Base-by-base conservation (phyloP, 495 filamentous ascomycete species). In the Thermochaetoides thermophila region DNA sequence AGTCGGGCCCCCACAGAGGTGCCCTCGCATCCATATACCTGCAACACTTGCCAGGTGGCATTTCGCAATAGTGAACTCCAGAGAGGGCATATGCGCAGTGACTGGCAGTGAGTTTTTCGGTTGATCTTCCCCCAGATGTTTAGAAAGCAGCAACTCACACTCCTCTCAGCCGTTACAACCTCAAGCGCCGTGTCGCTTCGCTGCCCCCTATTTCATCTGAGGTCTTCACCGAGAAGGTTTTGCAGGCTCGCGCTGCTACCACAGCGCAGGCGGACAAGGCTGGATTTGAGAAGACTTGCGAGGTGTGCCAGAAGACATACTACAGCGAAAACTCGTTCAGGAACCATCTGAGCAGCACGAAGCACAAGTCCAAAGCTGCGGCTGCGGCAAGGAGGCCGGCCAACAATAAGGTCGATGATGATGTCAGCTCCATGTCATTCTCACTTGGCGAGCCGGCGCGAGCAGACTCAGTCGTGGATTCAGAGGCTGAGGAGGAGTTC, bases 11-110 rank as follows among this genome's bases (percentile, higher is more conserved):
- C 50, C 19, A 34, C 47, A n/a, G n/a, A n/a, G n/a, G n/a, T n/a
- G n/a, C n/a, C 68, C 6, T 71, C 78, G 15, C 80, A 94, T 55
- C 86, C 87, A 2, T 96, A 84, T 56, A 94, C 89, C 27, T 97
- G 89, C 70, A 97, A 97, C 61, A 83, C 87, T 19, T 97, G 89
- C 46, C 84, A 93, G 44, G 85, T 97, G 37, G 89, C 89, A 19
- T 96, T 95, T 60, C 77, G 87, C 45, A 80, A 78, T 51, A 79
- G 78, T 51, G 87, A 96, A 52, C 72, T 84, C n/a, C 89, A 97
- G 56, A 73, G 85, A 42, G 76, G 73, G 28, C 89, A 97, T 50
- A 96, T 96, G 85, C 84, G 85, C 46, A 84, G 73, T 45, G 89
- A 97, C 56, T 97, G 89, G 87, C 87, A 96, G 86, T 94, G 73